A percentile compares a stretch with the other conserved stretches of the same genome.
phyloP scores from a whole-genome alignment of 768 basidiomycete species.

The Gelatoporia subvermispora region DNA sequence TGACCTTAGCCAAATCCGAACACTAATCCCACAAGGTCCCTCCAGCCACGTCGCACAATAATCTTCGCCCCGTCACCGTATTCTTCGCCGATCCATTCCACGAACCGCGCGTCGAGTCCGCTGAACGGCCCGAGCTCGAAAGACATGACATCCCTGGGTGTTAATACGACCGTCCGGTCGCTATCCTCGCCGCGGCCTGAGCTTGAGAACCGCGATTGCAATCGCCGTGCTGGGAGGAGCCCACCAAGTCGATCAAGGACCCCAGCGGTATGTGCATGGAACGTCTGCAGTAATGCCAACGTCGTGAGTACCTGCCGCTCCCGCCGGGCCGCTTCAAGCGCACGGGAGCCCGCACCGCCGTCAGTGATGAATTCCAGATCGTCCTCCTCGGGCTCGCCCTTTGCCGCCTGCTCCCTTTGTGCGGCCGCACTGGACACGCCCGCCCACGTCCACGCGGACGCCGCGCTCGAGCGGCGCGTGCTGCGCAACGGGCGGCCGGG shows the following conservation, averaged over 20 bases:
- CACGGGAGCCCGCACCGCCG: neutral
- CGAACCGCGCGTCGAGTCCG: slow-evolving; percentile 61
- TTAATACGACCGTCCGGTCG: slow-evolving; percentile 36
- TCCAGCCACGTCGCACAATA: slow-evolving; percentile 41
- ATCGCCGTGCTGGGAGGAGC: slow-evolving; percentile 56
- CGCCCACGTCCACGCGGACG: slow-evolving; percentile 25
- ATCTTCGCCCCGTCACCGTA: slow-evolving; percentile 45
- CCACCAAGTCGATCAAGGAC: slow-evolving; percentile 27
- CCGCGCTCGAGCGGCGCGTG: slow-evolving; percentile 17
- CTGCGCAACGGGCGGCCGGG: slow-evolving; percentile 18
- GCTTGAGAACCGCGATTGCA: slow-evolving; percentile 49
- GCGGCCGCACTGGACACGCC: neutral
- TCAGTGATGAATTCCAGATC: too few relatives aligned
- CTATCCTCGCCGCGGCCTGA: slow-evolving; percentile 10
- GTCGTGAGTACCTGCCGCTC: slow-evolving; percentile 41
- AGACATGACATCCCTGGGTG: slow-evolving; percentile 57
- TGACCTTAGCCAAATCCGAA: slow-evolving; percentile 38
- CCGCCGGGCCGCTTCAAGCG: slow-evolving; percentile 3
- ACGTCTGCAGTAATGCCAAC: slow-evolving; percentile 59
- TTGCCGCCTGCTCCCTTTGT: slow-evolving; percentile 6
- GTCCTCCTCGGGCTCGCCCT: slow-evolving; percentile 6
- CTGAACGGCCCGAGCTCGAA: slow-evolving; percentile 77
- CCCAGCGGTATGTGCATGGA: slow-evolving; percentile 37
- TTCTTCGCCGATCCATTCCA: slow-evolving; percentile 73
- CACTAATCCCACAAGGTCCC: slow-evolving; percentile 39